These are phyloP conservation scores for Secale cereale DNA, from an alignment of 176 grass and related monocot genomes.

Conservation along the genomic window DNA sequence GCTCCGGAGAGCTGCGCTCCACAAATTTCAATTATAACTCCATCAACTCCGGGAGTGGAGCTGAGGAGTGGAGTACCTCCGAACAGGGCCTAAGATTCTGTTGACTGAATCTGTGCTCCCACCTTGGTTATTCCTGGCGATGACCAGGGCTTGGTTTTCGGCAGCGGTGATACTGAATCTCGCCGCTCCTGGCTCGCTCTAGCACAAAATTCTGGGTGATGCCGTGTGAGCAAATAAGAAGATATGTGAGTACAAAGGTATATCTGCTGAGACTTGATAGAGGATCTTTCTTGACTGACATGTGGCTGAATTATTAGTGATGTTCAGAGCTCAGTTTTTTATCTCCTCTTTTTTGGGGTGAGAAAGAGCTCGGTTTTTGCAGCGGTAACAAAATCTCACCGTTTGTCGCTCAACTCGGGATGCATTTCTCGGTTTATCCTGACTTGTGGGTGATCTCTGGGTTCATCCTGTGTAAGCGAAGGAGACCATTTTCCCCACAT, in stretches of 20 bases:
- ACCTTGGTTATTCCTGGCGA: background rate
- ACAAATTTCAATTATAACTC: too few species aligned
- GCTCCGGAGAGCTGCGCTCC: too few species aligned
- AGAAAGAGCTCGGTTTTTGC: background rate
- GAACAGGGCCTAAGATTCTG: too few species aligned
- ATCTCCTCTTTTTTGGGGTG: too few species aligned
- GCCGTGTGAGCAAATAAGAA: background rate
- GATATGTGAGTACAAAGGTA: background rate
- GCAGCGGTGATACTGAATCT: background rate
- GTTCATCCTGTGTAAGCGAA: background rate
- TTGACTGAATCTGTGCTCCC: background rate
- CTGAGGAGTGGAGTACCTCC: too few species aligned
- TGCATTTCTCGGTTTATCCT: background rate
- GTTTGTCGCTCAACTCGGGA: background rate
- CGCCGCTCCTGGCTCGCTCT: background rate
- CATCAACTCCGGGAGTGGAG: too few species aligned
- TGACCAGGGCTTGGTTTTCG: background rate
- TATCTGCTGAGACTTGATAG: background rate
- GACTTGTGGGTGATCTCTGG: background rate
- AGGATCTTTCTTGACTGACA: background rate
- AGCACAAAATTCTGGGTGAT: background rate
- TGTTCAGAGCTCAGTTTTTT: background rate
- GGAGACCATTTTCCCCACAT: too few species aligned
- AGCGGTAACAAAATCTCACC: background rate
- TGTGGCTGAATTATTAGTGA: background rate